phyloP scores from a whole-genome alignment of 2,329 filamentous ascomycete species.

The Calcarisporium arbuscula region DNA sequence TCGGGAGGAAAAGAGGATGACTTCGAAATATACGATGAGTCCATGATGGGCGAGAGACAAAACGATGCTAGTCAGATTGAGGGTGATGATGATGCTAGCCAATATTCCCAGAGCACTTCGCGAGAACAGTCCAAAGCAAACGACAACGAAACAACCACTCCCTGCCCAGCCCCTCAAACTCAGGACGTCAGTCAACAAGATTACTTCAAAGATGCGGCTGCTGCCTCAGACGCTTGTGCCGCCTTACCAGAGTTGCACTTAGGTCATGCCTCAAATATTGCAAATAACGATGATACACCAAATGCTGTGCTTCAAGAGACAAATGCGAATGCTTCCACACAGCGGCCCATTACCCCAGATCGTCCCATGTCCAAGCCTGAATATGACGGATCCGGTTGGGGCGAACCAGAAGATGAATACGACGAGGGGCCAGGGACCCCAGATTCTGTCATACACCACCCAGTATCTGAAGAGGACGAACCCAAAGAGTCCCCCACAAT shows the following conservation, averaged over 20 bases:
- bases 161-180: constrained; percentile 33
- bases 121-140: constrained; percentile 20
- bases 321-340: too few species aligned
- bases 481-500: constrained; percentile 56
- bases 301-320: too few species aligned
- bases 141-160: constrained; percentile 45
- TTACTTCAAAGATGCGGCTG: too few species aligned
- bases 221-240: too few species aligned
- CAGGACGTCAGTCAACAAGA: constrained; percentile 7
- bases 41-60: constrained; percentile 41
- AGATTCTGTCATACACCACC: constrained; percentile 83
- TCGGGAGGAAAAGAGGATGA: constrained; percentile 59
- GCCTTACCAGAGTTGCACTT: too few species aligned
- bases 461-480: constrained; percentile 44
- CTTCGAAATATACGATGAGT: constrained; percentile 56
- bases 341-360: too few species aligned
- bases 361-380: constrained; percentile 50
- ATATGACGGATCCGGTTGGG: constrained; percentile 59
- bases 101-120: constrained; percentile 24
- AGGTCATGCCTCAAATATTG: too few species aligned
- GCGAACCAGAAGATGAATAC: constrained; percentile 45
- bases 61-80: constrained; percentile 47
- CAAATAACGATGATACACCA: too few species aligned
- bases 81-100: constrained; percentile 31
- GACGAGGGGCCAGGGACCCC: constrained; percentile 68